Evolutionary conservation across 2,329 filamentous ascomycete genomes (phyloP).

Genomic region (Claviceps humidiphila): DNA sequence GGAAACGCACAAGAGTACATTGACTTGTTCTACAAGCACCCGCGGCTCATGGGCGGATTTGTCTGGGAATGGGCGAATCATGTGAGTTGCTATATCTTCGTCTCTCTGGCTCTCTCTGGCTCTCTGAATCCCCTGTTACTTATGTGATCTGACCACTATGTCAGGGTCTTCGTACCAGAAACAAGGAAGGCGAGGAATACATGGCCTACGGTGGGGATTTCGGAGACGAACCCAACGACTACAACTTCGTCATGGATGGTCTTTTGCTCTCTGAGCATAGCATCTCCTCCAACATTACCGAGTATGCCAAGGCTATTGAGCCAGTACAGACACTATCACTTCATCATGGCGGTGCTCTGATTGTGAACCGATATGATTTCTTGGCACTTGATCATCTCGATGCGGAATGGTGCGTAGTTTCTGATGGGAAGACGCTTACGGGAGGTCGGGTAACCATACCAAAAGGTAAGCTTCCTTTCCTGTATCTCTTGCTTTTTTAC

Average conservation of each 20-base stretch:
- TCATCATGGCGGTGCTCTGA: constrained; percentile 26
- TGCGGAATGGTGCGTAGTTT: constrained; percentile 29
- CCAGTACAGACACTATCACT: constrained; percentile 39
- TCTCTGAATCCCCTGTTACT: background rate
- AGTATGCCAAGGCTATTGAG: constrained; percentile 46
- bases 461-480: constrained; percentile 16
- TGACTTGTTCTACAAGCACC: constrained; percentile 45
- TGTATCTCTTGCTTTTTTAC: background rate
- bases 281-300: constrained; percentile 36
- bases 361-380: constrained; percentile 44
- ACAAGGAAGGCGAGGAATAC: constrained; percentile 29
- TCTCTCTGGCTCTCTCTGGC: background rate
- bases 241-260: constrained; percentile 46
- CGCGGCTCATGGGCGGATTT: constrained; percentile 44
- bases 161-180: constrained; percentile 28
- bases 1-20: constrained; percentile 55
- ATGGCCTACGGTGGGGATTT: constrained; percentile 51
- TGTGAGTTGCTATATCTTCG: constrained; percentile 4
- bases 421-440: constrained; percentile 21
- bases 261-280: constrained; percentile 32
- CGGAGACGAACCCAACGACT: constrained; percentile 45
- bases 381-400: constrained; percentile 34
- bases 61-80: constrained; percentile 55
- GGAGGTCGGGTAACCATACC: constrained; percentile 27
- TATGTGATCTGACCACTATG: background rate